A percentile compares a stretch with the other conserved stretches of the same genome.
Conservation (phyloP, 2,329 filamentous ascomycete genomes). For the Pezicula radicicola region DNA sequence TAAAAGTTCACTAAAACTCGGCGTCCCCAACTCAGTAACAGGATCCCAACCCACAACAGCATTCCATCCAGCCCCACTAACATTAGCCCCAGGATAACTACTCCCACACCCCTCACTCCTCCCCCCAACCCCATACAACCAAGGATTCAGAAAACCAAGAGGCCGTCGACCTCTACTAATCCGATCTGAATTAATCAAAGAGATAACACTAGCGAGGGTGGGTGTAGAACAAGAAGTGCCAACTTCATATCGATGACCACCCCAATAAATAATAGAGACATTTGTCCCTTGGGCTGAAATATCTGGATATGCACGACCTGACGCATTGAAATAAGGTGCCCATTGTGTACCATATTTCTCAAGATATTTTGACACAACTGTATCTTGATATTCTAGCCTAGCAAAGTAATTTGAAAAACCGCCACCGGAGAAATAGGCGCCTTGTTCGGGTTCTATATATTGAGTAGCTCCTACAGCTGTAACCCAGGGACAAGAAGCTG, state of each 20-base stretch:
- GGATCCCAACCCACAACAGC: constrained; percentile 25
- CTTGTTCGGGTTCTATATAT: constrained; percentile 12
- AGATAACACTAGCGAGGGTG: constrained; percentile 53
- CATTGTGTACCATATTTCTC: constrained; percentile 34
- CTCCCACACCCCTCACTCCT: constrained; percentile 19
- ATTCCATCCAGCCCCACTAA: constrained; percentile 19
- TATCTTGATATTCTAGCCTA: constrained; percentile 42
- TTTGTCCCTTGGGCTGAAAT: constrained; percentile 48
- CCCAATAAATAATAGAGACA: constrained; percentile 33
- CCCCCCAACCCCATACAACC: constrained; percentile 43
- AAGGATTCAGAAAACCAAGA: constrained; percentile 55
- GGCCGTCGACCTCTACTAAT: constrained; percentile 41
- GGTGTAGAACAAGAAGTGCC: constrained; percentile 50
- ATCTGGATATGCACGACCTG: constrained; percentile 50
- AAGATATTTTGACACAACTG: constrained; percentile 37
- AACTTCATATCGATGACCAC: constrained; percentile 4
- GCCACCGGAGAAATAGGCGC: constrained; percentile 35
- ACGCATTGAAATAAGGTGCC: constrained; percentile 38
- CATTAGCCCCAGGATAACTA: background rate
- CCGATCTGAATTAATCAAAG: constrained; percentile 58
- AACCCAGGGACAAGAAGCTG: constrained; percentile 63
- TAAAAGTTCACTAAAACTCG: constrained; percentile 37
- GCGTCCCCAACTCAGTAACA: constrained; percentile 32
- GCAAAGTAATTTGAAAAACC: constrained; percentile 50
- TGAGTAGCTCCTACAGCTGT: constrained; percentile 57